Evolutionary conservation across 306 rosid species (phyloP), one percentile per base, ranked within the genome.

Genomic region (Cucumis melo): DNA sequence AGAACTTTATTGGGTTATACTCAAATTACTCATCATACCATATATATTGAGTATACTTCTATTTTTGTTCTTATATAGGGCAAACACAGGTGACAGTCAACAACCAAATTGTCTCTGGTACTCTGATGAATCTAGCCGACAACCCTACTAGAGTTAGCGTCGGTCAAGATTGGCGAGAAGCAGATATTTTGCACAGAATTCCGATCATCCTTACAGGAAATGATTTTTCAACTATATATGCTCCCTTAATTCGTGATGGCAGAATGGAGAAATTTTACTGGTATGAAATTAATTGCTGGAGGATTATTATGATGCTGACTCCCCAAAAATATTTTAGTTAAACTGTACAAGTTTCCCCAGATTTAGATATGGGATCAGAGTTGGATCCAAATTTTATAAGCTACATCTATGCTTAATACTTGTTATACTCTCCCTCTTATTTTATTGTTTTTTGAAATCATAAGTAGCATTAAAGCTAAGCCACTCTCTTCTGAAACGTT

Each of bases 261-360:
- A 91, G 98, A 84, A 93, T 93, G 98, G 97, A 93, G 23, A 93
- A 93, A 82, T 93, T 93, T 80, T 93, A 93, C 86, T 93, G 98
- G 98, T 91, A 86, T 68, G 81, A 64, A 66, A 60, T 79, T 55
- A 24, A 68, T 77, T 73, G 63, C 48, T 39, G 32, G 66, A 73
- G 46, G 23, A 41, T 74, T 78, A 32, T 23, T 39, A 65, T 59
- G 68, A 4, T 50, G 39, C 38, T 56, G 38, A 36, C 51, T 74
- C 36, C 42, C 54, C 8, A 16, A 14, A 29, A 4, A 5, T 16
- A 12, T 74, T 74, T 53, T 53, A 29, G 9, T 46, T 46, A 71
- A 27, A 71, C 15, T 72, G 39, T 24, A 27, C 27, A 50, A 10
- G 44, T 14, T 72, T 54, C 57, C 9, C 55, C 56, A 48, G 57